Percentiles rank a stretch among this genome's conserved stretches.
These are phyloP conservation scores for Persicaria tinctoria DNA, from an alignment of 148 eudicot species.

Conservation along the genomic window DNA sequence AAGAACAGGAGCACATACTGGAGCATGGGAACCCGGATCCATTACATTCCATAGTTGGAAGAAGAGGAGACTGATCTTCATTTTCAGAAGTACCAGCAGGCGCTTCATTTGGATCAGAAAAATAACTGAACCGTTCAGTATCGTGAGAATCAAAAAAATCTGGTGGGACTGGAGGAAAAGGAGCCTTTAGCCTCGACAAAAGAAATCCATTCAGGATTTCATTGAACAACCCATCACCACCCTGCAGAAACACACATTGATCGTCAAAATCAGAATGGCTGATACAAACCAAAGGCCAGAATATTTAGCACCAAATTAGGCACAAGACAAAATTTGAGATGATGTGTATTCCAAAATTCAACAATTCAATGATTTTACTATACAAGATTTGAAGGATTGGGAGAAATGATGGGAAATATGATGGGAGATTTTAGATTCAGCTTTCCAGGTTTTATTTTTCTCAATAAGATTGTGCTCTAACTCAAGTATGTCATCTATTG, in stretches of 20 bases:
- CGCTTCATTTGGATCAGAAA: slow-evolving; percentile 32
- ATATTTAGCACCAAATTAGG: not conserved
- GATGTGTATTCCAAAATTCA: not conserved
- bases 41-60: slow-evolving; percentile 31
- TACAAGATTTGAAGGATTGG: not conserved
- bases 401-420: not conserved
- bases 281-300: not conserved
- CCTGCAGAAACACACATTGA: slow-evolving; percentile 34
- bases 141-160: slow-evolving; percentile 35
- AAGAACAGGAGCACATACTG: slow-evolving; percentile 35
- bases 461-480: not conserved
- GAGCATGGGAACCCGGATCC: slow-evolving; percentile 29
- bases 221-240: slow-evolving; percentile 95
- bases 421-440: not conserved
- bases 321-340: not conserved
- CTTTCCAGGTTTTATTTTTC: not conserved
- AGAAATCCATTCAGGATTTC: slow-evolving; percentile 87
- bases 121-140: slow-evolving; percentile 21
- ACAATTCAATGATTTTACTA: not conserved
- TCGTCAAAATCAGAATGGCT: not conserved
- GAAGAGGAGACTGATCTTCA: slow-evolving; percentile 53
- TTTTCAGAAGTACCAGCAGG: slow-evolving; percentile 27
- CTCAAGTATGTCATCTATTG: not conserved
- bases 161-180: slow-evolving; percentile 67
- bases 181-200: slow-evolving; percentile 66